phyloP scores from a whole-genome alignment of 192 early-diverging fungal species.

The Coemansia sp. region DNA sequence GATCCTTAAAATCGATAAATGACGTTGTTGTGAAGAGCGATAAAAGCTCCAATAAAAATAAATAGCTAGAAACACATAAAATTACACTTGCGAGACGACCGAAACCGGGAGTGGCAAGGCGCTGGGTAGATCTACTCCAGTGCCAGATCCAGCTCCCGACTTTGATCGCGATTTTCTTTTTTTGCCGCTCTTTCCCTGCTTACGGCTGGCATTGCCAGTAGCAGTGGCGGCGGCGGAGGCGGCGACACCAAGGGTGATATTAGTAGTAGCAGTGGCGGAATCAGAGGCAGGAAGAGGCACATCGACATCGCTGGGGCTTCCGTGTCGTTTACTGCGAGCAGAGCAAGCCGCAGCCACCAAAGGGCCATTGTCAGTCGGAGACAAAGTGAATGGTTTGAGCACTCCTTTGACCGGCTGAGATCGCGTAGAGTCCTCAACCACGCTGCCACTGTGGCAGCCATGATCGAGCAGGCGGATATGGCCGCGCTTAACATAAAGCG shows the following conservation, averaged over 20 bases:
- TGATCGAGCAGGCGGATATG: slow-evolving; percentile 43
- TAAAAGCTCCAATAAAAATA: not conserved
- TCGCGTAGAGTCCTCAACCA: not conserved
- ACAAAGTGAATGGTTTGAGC: slow-evolving; percentile 48
- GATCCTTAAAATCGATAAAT: not conserved
- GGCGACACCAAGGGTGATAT: not conserved
- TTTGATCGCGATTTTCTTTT: slow-evolving; percentile 30
- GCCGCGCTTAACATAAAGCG: slow-evolving; percentile 52
- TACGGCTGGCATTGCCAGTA: not conserved
- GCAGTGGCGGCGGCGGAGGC: not conserved
- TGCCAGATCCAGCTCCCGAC: not conserved
- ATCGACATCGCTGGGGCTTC: slow-evolving; percentile 7
- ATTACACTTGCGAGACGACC: slow-evolving; percentile 48
- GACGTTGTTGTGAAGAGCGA: not conserved
- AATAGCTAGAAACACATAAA: slow-evolving; percentile 13
- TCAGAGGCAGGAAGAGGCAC: not conserved
- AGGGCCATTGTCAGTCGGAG: slow-evolving; percentile 24
- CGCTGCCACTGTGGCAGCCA: not conserved
- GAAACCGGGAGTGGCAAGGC: slow-evolving; percentile 35
- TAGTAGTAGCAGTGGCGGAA: not conserved
- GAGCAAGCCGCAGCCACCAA: slow-evolving; percentile 4
- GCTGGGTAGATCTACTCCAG: slow-evolving; percentile 17
- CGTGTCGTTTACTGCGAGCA: slow-evolving; percentile 16
- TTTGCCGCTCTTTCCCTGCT: slow-evolving; percentile 27
- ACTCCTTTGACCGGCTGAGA: slow-evolving; percentile 37